These are phyloP conservation scores for Mycena galericulata DNA, from an alignment of 768 basidiomycete genomes.

Conservation along the genomic window DNA sequence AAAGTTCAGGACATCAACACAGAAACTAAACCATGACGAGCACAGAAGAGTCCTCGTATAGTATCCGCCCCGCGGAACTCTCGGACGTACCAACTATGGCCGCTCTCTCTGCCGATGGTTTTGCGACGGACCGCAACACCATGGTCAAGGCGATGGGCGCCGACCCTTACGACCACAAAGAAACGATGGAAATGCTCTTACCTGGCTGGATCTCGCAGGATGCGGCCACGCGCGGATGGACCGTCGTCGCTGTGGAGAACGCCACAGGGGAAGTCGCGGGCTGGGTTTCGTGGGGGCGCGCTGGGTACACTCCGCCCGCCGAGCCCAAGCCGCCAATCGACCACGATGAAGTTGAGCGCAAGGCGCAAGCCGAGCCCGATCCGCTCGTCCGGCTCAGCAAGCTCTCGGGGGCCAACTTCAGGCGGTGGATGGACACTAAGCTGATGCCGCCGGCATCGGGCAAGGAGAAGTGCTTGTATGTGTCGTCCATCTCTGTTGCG, in stretches of 20 bases:
- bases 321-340: background rate
- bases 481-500: background rate
- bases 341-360: constrained; percentile 1
- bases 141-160: constrained; percentile 15
- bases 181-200: constrained; percentile 1
- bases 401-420: background rate
- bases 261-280: background rate
- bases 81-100: constrained; percentile 7
- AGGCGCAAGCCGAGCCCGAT: constrained; percentile 1
- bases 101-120: background rate
- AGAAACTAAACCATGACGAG: too few species aligned
- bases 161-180: constrained; percentile 5
- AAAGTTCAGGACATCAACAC: too few species aligned
- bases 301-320: background rate
- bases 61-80: constrained; percentile 1
- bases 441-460: background rate
- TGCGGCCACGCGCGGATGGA: background rate
- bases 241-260: constrained; percentile 2
- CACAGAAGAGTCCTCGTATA: background rate
- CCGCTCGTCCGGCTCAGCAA: background rate
- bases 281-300: constrained; percentile 6
- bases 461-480: constrained; percentile 1
- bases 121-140: constrained; percentile 12
- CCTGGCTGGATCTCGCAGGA: background rate
- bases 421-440: constrained; percentile 3